Base-by-base conservation (phyloP, 164 flowering plant species). In the Annona cherimola region DNA sequence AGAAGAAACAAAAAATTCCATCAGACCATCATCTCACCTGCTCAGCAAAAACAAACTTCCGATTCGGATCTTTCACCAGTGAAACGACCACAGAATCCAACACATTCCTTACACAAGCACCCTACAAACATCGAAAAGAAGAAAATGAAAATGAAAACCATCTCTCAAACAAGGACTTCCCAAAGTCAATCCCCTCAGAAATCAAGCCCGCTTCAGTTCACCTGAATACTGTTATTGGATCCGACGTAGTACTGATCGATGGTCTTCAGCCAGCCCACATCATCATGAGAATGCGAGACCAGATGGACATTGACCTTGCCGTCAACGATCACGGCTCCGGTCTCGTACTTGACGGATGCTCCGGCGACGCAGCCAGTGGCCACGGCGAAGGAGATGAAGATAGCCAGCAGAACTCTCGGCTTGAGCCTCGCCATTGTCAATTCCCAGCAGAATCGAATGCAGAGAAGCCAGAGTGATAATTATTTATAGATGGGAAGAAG, bases 231-330 rank as follows among this genome's bases (percentile, higher is more conserved):
- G 75, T 91, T 93, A 73, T 93, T 93, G 61, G 89, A 83, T 63
- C 96, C 96, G 63, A 84, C 86, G 63, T 87, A 93, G 83, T 91
- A 91, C 84, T 93, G 96, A 84, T 93, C 96, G 73, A 93, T 83
- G 6, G 98, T 93, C 82, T 93, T 93, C 76, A 93, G 76, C 96
- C 98, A 93, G 0, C 98, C 96, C 55, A 93, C 98, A 67, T 91
- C 98, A 50, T 91, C 96, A 74, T 93, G 98, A 0, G 92, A 71
- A 79, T 93, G 98, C 71, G 96, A 80, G 64, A 93, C 96, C 86
- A 93, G 76, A 75, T 93, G 98, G 18, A 93, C 93, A 78, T 93
- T 93, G 35, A 93, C 60, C 63, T 91, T 91, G 3, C 80, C 92
- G 1, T 84, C 80, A 40, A 86, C 88, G n/a, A 83, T 74, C 39